Evolutionary conservation across 352 stramenopile species (phyloP), one percentile per base, ranked within the genome.

Genomic region (Phytophthora colocasiae): DNA sequence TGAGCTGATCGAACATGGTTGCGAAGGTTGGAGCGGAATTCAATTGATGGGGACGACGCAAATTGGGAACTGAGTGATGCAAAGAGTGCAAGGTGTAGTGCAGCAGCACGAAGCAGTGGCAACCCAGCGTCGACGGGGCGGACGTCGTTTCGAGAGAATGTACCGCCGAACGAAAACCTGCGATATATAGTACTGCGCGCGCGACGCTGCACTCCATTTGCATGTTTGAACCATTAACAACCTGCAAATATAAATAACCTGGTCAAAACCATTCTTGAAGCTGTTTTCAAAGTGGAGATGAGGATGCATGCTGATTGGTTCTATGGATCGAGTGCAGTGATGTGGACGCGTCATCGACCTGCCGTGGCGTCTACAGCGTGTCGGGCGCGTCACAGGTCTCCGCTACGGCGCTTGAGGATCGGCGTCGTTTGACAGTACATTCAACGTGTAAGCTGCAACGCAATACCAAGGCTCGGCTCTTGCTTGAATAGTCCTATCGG

Each of bases 1-100:
- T 92, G 66, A 92, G 70, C 62, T 90, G 80, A 71, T 92, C 80
- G 59, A 92, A 69, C 83, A 92, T 92, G 27, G 49, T 49, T 36
- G 15, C n/a, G 40, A 31, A 46, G 73, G 14, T 63, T 59, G 43
- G 12, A 19, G 12, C 45, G 46, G 60, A 57, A 6, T 53, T 56
- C 29, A 51, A 58, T 65, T 48, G 52, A 59, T 31, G 39, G 32
- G 66, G 6, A 74, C 46, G 38, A 71, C 24, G 71, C 61, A 73
- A 82, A 75, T 83, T 86, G 63, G 41, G 61, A 77, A 83, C 58
- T 86, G 77, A 58, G 46, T 22, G 22, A 22, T 22, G 22, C 22
- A 22, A 22, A 22, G 22, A 22, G 22, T 22, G 11, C 40, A 24
- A 12, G 26, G 14, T 14, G 19, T 52, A 17, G 6, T 8, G 48